Evolutionary conservation across 495 filamentous ascomycete genomes (phyloP).

Genomic region (Trichodelitschia bisporula): DNA sequence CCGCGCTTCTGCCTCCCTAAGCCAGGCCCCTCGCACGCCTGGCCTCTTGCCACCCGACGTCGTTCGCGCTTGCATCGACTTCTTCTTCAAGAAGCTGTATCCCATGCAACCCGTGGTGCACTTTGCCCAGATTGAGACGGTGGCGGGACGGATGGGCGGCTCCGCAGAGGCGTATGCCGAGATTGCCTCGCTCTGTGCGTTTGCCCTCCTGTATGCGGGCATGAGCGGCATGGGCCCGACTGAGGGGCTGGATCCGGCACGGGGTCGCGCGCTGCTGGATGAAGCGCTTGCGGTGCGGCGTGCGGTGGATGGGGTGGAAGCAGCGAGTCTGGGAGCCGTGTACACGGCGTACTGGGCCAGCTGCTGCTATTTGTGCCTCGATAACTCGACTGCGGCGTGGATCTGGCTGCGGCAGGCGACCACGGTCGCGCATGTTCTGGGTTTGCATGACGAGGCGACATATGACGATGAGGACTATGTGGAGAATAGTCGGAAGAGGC

Average conservation of each 20-base stretch:
- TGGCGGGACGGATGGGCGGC: constrained; percentile 34
- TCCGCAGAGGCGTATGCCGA: constrained; percentile 59
- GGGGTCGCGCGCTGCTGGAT: constrained; percentile 30
- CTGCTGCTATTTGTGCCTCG: constrained; percentile 47
- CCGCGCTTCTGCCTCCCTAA: constrained; percentile 18
- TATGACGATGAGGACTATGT: constrained; percentile 22
- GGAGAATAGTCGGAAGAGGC: constrained; percentile 27
- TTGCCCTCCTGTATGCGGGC: constrained; percentile 27
- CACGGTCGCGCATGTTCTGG: constrained; percentile 25
- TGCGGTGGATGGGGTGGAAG: constrained; percentile 47
- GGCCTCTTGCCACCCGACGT: constrained; percentile 33
- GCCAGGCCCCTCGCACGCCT: constrained; percentile 16
- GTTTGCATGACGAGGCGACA: constrained; percentile 34
- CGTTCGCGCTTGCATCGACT: constrained; percentile 48
- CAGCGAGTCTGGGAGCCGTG: constrained; percentile 37
- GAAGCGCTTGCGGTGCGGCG: constrained; percentile 55
- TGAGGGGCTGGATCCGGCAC: background rate
- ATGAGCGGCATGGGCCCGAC: background rate
- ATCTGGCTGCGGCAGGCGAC: constrained; percentile 48
- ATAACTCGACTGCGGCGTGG: constrained; percentile 48
- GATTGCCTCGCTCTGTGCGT: constrained; percentile 53
- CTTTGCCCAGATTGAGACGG: constrained; percentile 17
- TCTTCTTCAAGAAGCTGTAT: constrained; percentile 67
- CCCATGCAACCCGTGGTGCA: constrained; percentile 46
- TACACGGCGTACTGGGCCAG: constrained; percentile 66